These are phyloP conservation scores for Drosera spatulata DNA, from an alignment of 179 eudicot species.

Conservation along the genomic window DNA sequence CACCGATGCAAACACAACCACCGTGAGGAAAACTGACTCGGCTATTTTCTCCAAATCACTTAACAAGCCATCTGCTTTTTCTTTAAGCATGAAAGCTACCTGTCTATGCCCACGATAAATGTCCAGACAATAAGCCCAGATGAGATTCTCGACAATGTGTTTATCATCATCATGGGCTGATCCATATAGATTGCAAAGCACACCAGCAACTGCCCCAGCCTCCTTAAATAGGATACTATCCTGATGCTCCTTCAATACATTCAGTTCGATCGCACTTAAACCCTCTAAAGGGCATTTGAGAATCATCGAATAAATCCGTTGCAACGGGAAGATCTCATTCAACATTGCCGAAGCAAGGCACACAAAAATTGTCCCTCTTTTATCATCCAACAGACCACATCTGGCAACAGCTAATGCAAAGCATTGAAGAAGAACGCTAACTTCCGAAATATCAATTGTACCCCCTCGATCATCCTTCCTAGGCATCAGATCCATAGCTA, in stretches of 20 bases:
- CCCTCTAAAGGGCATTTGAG: conserved; percentile 21
- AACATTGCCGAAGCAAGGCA: conserved; percentile 63
- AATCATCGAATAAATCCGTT: conserved; percentile 29
- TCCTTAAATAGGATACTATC: conserved; percentile 57
- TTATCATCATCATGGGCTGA: conserved; percentile 54
- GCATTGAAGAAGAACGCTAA: conserved; percentile 51
- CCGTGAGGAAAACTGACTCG: conserved; percentile 93
- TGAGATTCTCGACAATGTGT: conserved; percentile 45
- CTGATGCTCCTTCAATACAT: conserved; percentile 47
- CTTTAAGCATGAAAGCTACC: conserved; percentile 44
- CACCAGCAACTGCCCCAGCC: conserved; percentile 81
- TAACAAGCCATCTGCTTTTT: conserved; percentile 42
- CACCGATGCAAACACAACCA: conserved; percentile 78
- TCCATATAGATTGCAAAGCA: conserved; percentile 70
- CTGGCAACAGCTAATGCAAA: conserved; percentile 70
- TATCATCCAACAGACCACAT: conserved; percentile 45
- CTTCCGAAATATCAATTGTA: conserved; percentile 9
- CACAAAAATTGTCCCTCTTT: conserved; percentile 35
- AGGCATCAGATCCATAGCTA: conserved; percentile 38
- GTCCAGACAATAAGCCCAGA: conserved; percentile 73
- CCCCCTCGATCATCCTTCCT: conserved; percentile 14
- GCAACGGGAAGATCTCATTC: conserved; percentile 72
- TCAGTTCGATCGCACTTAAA: conserved; percentile 7
- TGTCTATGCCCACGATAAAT: conserved; percentile 56
- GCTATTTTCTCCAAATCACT: conserved; percentile 71